A percentile compares a stretch with the other conserved stretches of the same genome.
Conservation (phyloP, 345 rosid species). For the Microcos paniculata region DNA sequence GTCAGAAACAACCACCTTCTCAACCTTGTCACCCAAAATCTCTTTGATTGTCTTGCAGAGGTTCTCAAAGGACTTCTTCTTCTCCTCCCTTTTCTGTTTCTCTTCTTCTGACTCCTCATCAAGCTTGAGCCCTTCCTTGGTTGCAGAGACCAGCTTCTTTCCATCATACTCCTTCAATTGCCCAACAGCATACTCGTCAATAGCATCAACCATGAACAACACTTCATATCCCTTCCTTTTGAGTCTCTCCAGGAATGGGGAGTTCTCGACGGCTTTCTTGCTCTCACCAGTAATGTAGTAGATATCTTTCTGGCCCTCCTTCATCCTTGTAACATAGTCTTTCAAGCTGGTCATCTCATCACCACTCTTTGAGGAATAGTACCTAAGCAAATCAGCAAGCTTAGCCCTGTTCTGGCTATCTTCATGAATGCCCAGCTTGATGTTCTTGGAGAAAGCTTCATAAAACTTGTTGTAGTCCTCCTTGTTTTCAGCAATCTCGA, state of each 20-base stretch:
- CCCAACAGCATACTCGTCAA: conserved; percentile 16
- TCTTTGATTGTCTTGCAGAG: conserved; percentile 45
- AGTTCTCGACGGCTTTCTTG: conserved; percentile 23
- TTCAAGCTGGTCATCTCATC: conserved; percentile 48
- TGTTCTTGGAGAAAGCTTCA: conserved; percentile 43
- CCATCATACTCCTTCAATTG: conserved; percentile 19
- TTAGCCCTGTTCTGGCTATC: conserved; percentile 41
- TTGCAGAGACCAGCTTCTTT: conserved; percentile 18
- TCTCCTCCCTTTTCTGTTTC: conserved; percentile 35
- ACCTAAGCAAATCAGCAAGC: conserved; percentile 33
- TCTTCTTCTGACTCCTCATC: conserved; percentile 43
- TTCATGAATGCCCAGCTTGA: conserved; percentile 44
- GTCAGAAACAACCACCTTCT: conserved; percentile 33
- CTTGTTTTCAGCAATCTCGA: conserved; percentile 43
- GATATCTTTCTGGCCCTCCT: conserved; percentile 60
- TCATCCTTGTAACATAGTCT: conserved; percentile 67
- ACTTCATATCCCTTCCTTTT: conserved; percentile 14
- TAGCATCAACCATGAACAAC: conserved; percentile 17
- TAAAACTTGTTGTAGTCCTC: conserved; percentile 44
- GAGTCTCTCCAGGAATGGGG: conserved; percentile 15
- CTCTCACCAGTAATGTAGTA: conserved; percentile 59
- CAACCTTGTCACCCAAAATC: conserved; percentile 32
- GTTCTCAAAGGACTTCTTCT: conserved; percentile 32
- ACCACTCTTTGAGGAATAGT: conserved; percentile 39
- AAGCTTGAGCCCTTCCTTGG: conserved; percentile 38